A percentile compares a stretch with the other conserved stretches of the same genome.
Conservation (phyloP, 2,329 filamentous ascomycete genomes). For the Alternaria ethzedia region DNA sequence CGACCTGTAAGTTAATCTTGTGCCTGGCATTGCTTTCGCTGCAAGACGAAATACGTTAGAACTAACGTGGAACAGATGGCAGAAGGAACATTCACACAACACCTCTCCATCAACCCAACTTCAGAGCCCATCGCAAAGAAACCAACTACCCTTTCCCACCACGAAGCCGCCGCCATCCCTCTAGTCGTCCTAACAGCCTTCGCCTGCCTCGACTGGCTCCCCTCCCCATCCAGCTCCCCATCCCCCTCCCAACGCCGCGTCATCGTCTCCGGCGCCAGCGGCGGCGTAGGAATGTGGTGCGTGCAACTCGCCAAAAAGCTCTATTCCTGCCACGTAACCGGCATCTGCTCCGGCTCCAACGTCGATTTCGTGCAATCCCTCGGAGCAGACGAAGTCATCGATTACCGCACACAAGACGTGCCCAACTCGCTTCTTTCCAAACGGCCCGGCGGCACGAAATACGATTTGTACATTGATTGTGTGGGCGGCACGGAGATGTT, state of each 20-base stretch:
- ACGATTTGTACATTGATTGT: constrained; percentile 58
- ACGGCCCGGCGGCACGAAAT: constrained; percentile 38
- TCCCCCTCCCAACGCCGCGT: constrained; percentile 24
- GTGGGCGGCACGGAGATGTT: constrained; percentile 59
- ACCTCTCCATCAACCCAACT: constrained; percentile 24
- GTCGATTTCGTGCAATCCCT: constrained; percentile 54
- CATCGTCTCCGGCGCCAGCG: constrained; percentile 38
- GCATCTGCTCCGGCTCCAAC: constrained; percentile 58
- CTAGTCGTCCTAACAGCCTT: constrained; percentile 50
- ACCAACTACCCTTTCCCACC: constrained; percentile 22
- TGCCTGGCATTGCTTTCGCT: background rate
- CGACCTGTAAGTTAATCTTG: constrained; percentile 11
- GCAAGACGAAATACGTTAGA: background rate
- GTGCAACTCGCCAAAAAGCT: constrained; percentile 50
- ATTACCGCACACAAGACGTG: constrained; percentile 42
- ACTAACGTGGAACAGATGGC: constrained; percentile 13
- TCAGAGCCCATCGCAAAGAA: constrained; percentile 34
- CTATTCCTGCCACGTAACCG: constrained; percentile 53
- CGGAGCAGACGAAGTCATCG: constrained; percentile 58
- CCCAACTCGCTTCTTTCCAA: constrained; percentile 42
- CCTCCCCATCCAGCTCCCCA: background rate
- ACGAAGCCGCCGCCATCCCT: constrained; percentile 40
- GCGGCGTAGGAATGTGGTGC: constrained; percentile 42
- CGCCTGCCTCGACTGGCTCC: constrained; percentile 40
- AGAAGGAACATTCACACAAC: constrained; percentile 38